phyloP scores from a whole-genome alignment of 1,284 basidiomycete species.

The Apiotrichum akiyoshidainum region DNA sequence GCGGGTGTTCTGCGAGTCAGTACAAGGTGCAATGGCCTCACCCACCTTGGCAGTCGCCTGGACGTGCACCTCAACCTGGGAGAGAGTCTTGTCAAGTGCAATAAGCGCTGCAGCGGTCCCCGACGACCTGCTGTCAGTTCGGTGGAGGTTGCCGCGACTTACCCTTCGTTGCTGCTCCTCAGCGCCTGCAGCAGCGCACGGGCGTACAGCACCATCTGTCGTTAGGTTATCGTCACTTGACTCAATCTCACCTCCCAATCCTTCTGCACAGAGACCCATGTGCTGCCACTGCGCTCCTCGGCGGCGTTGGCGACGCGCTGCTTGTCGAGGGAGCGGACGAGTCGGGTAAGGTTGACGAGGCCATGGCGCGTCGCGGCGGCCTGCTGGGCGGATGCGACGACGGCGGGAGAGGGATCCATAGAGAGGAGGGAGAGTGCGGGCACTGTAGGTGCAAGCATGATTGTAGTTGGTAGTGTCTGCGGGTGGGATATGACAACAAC shows the following conservation, averaged over 20 bases:
- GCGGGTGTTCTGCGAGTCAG: constrained; percentile 12
- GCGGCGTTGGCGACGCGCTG: constrained; percentile 5
- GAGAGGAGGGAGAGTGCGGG: constrained; percentile 19
- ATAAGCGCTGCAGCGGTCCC: constrained; percentile 19
- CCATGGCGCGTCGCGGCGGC: constrained; percentile 39
- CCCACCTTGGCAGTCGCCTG: constrained; percentile 15
- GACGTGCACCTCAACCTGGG: constrained; percentile 19
- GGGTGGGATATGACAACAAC: too few species aligned
- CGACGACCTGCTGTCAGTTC: constrained; percentile 26
- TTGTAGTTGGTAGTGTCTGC: neutral
- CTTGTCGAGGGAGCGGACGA: constrained; percentile 40
- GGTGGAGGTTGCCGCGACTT: constrained; percentile 7
- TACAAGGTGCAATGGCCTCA: neutral
- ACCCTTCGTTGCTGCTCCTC: constrained; percentile 39
- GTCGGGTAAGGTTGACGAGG: constrained; percentile 43
- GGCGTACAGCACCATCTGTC: constrained; percentile 42
- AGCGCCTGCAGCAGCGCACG: constrained; percentile 34
- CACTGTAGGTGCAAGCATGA: constrained; percentile 9
- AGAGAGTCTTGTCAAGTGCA: constrained; percentile 21
- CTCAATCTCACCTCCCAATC: constrained; percentile 41
- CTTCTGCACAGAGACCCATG: constrained; percentile 37
- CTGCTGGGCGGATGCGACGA: constrained; percentile 26
- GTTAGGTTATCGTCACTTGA: neutral
- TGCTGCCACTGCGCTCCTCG: constrained; percentile 12
- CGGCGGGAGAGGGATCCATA: constrained; percentile 30